Conservation (phyloP, 2,329 filamentous ascomycete species). For the Didymella arachidicola region DNA sequence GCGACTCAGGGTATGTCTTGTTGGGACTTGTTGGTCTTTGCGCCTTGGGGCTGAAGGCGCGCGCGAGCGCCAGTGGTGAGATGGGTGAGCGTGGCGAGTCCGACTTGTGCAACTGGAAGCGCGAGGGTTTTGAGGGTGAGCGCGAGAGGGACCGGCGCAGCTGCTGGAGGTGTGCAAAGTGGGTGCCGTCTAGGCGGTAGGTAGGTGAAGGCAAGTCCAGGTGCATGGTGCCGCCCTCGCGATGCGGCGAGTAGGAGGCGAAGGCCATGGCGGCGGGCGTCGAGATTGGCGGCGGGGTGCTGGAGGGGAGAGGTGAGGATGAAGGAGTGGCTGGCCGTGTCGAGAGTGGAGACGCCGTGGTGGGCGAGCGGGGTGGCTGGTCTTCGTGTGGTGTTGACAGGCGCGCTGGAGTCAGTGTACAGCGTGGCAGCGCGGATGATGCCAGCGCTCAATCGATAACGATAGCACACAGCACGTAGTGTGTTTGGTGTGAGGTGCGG, state of each 20-base stretch:
- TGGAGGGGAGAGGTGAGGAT: constrained; percentile 17
- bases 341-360: constrained; percentile 19
- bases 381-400: constrained; percentile 16
- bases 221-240: constrained; percentile 78
- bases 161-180: constrained; percentile 78
- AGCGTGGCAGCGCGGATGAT: constrained; percentile 31
- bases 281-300: constrained; percentile 19
- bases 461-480: constrained; percentile 29
- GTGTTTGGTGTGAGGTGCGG: constrained; percentile 22
- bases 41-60: constrained; percentile 55
- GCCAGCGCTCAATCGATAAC: constrained; percentile 39
- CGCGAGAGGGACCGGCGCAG: constrained; percentile 87
- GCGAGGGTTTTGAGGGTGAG: constrained; percentile 83
- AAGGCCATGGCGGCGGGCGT: constrained; percentile 54
- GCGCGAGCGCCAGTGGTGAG: constrained; percentile 55
- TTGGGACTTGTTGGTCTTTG: constrained; percentile 58
- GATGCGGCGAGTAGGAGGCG: constrained; percentile 57
- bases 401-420: constrained; percentile 23
- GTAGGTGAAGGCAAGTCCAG: constrained; percentile 88
- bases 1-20: constrained; percentile 64
- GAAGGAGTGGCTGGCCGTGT: constrained; percentile 20
- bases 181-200: constrained; percentile 76
- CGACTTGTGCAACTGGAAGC: constrained; percentile 70
- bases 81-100: constrained; percentile 52
- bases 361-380: constrained; percentile 21